Evolutionary conservation across 2,329 filamentous ascomycete genomes (phyloP).

Genomic region (Fusarium anthophilum): DNA sequence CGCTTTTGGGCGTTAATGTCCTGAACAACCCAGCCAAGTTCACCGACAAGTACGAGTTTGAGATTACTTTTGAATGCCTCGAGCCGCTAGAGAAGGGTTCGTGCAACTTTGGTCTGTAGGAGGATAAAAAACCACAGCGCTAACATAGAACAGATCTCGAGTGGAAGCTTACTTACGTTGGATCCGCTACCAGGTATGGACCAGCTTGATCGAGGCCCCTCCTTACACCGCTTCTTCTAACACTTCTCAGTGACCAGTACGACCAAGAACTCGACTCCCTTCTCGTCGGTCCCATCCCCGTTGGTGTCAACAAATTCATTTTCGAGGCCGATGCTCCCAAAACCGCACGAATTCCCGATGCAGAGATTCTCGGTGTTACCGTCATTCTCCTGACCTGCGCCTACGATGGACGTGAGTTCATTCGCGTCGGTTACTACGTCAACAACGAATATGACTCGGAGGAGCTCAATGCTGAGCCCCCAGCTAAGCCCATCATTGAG

Average conservation of each 20-base stretch:
- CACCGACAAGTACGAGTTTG: slow-evolving; percentile 91
- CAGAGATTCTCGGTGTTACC: slow-evolving; percentile 95
- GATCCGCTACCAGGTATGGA: slow-evolving; percentile 93
- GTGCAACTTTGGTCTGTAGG: slow-evolving; percentile 19
- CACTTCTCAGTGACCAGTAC: slow-evolving; percentile 78
- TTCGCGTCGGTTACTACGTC: slow-evolving; percentile 98
- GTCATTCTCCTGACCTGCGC: slow-evolving; percentile 96
- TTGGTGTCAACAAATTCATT: slow-evolving; percentile 98
- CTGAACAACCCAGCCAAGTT: slow-evolving; percentile 97
- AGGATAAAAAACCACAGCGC: slow-evolving; percentile 2
- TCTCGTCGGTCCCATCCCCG: slow-evolving; percentile 95
- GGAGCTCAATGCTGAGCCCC: slow-evolving; percentile 87
- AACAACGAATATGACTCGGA: slow-evolving; percentile 99
- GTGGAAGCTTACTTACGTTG: slow-evolving; percentile 99
- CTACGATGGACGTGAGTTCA: slow-evolving; percentile 96
- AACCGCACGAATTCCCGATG: slow-evolving; percentile 88
- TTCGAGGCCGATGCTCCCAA: slow-evolving; percentile 96
- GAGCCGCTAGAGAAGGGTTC: slow-evolving; percentile 92
- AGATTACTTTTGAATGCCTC: slow-evolving; percentile 98
- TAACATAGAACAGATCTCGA: slow-evolving; percentile 77
- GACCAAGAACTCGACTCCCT: slow-evolving; percentile 98
- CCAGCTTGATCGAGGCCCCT: slow-evolving; percentile 5
- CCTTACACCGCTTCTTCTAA: slow-evolving; percentile 35
- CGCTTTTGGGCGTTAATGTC: slow-evolving; percentile 93
- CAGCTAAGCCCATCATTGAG: slow-evolving; percentile 91